Conservation (phyloP, 2,329 filamentous ascomycete species). For the Aureobasidium subglaciale region DNA sequence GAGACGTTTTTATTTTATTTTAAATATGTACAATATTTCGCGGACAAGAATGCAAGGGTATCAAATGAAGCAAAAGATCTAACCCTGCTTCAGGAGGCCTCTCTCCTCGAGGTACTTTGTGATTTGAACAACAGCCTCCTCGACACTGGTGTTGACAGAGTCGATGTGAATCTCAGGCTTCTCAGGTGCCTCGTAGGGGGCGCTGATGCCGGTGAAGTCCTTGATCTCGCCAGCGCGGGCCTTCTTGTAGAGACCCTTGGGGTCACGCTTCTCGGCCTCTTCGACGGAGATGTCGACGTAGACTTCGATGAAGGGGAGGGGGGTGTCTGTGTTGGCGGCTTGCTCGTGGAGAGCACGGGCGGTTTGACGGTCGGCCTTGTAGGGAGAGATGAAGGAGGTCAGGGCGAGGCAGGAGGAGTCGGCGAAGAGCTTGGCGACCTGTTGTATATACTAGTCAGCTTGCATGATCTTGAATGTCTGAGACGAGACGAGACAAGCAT, state of each 20-base stretch:
- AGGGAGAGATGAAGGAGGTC: slow-evolving; percentile 95
- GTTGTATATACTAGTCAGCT: background rate
- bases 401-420: slow-evolving; percentile 82
- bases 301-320: slow-evolving; percentile 87
- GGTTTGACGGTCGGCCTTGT: slow-evolving; percentile 74
- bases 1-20: too few species aligned
- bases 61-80: background rate
- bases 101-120: slow-evolving; percentile 68
- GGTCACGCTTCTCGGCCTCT: slow-evolving; percentile 89
- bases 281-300: slow-evolving; percentile 86
- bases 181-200: slow-evolving; percentile 86
- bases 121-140: slow-evolving; percentile 83
- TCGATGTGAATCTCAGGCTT: slow-evolving; percentile 80
- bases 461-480: background rate
- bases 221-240: slow-evolving; percentile 88
- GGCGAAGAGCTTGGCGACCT: slow-evolving; percentile 93
- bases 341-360: slow-evolving; percentile 73
- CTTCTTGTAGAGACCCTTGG: slow-evolving; percentile 98
- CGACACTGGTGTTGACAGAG: slow-evolving; percentile 73
- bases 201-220: slow-evolving; percentile 92
- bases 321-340: slow-evolving; percentile 46
- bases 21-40: background rate
- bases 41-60: background rate
- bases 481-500: background rate
- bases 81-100: slow-evolving; percentile 47